Conservation (phyloP, 192 early-diverging fungal genomes). For the Coemansia erecta region DNA sequence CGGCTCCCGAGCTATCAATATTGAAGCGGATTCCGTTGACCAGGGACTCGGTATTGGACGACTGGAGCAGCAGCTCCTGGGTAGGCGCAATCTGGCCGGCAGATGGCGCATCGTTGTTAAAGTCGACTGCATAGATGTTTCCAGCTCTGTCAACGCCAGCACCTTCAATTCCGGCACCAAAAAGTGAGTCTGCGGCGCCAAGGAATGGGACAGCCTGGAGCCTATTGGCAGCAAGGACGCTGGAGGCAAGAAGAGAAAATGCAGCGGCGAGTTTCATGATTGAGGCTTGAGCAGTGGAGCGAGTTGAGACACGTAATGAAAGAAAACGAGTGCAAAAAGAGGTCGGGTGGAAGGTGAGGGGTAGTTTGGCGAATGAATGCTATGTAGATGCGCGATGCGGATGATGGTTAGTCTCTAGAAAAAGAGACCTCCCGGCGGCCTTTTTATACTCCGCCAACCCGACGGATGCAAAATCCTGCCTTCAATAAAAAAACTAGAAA, state of each 20-base stretch:
- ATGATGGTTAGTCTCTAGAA: too few relatives aligned
- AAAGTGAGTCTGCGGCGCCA: constrained; percentile 5
- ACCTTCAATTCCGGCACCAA: constrained; percentile 9
- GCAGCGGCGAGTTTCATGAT: constrained; percentile 7
- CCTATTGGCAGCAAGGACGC: constrained; percentile 5
- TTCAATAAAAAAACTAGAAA: too few relatives aligned
- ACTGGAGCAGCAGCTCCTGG: constrained; percentile 4
- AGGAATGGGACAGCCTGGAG: constrained; percentile 7
- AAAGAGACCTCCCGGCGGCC: not conserved
- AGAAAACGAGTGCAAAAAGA: not conserved
- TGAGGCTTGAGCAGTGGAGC: not conserved
- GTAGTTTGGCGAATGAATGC: not conserved
- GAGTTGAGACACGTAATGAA: not conserved
- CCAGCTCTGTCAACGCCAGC: constrained; percentile 11
- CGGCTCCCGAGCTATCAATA: constrained; percentile 8
- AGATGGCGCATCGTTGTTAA: constrained; percentile 5
- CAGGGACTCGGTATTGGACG: not conserved
- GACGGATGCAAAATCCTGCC: too few relatives aligned
- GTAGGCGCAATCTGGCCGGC: constrained; percentile 12
- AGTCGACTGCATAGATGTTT: constrained; percentile 11
- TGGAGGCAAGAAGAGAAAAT: constrained; percentile 1
- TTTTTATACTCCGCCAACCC: too few relatives aligned
- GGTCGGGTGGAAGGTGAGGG: not conserved
- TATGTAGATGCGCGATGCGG: too few relatives aligned
- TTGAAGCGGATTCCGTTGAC: constrained; percentile 13